Evolutionary conservation across 2,329 filamentous ascomycete species (phyloP).

Genomic region (Dactylonectria macrodidyma): DNA sequence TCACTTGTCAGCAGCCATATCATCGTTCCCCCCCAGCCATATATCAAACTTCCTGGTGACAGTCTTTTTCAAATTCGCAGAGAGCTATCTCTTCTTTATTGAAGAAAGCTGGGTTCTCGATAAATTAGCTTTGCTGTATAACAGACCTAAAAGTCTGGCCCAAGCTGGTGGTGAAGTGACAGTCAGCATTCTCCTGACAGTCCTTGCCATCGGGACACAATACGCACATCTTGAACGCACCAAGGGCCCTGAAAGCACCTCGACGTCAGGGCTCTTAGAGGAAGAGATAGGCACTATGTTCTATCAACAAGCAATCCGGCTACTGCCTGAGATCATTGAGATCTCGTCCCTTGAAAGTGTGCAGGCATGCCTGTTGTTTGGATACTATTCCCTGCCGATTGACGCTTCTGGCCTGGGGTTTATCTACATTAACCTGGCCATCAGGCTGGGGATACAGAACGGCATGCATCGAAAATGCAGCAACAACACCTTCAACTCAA

Average conservation of each 20-base stretch:
- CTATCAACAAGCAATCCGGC: slow-evolving; percentile 68
- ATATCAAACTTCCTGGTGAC: slow-evolving; percentile 63
- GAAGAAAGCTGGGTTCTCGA: slow-evolving; percentile 59
- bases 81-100: slow-evolving; percentile 65
- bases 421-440: slow-evolving; percentile 68
- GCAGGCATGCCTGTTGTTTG: slow-evolving; percentile 70
- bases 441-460: slow-evolving; percentile 72
- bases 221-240: slow-evolving; percentile 62
- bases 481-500: slow-evolving; percentile 61
- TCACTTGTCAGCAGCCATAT: slow-evolving; percentile 50
- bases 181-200: slow-evolving; percentile 62
- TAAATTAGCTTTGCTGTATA: slow-evolving; percentile 59
- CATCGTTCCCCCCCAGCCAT: slow-evolving; percentile 61
- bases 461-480: slow-evolving; percentile 70
- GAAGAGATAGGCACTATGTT: slow-evolving; percentile 69
- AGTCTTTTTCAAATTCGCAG: slow-evolving; percentile 63
- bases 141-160: slow-evolving; percentile 53
- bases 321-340: slow-evolving; percentile 70
- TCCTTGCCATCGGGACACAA: slow-evolving; percentile 66
- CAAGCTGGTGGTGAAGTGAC: slow-evolving; percentile 57
- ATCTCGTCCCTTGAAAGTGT: slow-evolving; percentile 70
- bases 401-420: slow-evolving; percentile 71
- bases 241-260: slow-evolving; percentile 35
- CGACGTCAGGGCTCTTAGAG: slow-evolving; percentile 55
- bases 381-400: slow-evolving; percentile 68